These are phyloP conservation scores for Parietichytrium sp. DNA, from an alignment of 108 stramenopile genomes.

Conservation along the genomic window DNA sequence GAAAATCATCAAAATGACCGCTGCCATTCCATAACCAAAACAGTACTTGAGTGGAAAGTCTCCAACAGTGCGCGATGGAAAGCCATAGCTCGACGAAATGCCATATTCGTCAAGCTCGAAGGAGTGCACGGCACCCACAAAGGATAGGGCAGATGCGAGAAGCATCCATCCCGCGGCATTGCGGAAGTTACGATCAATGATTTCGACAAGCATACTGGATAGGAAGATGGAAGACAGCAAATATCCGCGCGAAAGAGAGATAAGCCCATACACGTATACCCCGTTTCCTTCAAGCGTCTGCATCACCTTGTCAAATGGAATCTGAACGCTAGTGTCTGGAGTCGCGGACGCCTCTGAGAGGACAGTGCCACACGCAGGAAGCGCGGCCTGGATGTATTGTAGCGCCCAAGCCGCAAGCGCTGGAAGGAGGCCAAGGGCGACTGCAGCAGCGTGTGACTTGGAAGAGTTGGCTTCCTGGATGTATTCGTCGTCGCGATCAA, in stretches of 20 bases:
- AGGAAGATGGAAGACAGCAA: slow-evolving; percentile 21
- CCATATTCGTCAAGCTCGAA: neutral
- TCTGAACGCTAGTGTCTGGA: neutral
- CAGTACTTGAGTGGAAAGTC: neutral
- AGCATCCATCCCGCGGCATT: neutral
- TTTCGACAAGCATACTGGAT: neutral
- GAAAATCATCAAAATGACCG: neutral
- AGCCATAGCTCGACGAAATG: neutral
- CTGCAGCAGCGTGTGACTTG: neutral
- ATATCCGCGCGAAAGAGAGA: neutral
- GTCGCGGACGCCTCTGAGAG: neutral
- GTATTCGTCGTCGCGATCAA: neutral
- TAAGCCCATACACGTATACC: slow-evolving; percentile 8
- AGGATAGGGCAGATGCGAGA: neutral
- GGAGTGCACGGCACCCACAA: slow-evolving; percentile 16
- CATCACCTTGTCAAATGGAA: slow-evolving; percentile 25
- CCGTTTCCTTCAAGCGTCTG: neutral
- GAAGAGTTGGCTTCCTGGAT: neutral
- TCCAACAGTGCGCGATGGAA: neutral
- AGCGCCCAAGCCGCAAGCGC: slow-evolving; percentile 15
- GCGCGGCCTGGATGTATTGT: neutral
- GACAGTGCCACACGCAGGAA: neutral
- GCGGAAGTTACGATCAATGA: slow-evolving; percentile 22
- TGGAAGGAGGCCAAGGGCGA: neutral
- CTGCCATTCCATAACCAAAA: neutral